Evolutionary conservation across 169 alveolate species (phyloP).

Genomic region (Babesia gibsoni): DNA sequence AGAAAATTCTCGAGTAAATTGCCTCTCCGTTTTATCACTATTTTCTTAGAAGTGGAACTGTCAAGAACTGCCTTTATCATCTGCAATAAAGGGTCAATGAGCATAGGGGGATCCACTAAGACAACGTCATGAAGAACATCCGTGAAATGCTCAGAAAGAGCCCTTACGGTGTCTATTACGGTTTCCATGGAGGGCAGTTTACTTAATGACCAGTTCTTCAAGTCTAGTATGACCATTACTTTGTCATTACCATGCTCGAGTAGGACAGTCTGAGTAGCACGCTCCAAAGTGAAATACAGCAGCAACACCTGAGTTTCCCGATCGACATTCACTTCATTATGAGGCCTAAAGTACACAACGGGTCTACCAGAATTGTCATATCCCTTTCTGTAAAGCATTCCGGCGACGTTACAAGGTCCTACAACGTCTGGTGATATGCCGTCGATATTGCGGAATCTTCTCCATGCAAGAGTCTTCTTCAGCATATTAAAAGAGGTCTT

Average conservation of each 20-base stretch:
- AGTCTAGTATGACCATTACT: constrained; percentile 51
- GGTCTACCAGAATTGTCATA: constrained; percentile 46
- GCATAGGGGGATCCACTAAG: constrained; percentile 45
- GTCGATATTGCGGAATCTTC: constrained; percentile 30
- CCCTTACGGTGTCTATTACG: constrained; percentile 55
- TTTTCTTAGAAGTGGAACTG: constrained; percentile 49
- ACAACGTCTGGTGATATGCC: constrained; percentile 7
- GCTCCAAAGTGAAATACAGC: constrained; percentile 38
- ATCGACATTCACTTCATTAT: constrained; percentile 16
- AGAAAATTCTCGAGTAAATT: constrained; percentile 5
- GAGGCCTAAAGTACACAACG: constrained; percentile 47
- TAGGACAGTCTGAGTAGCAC: constrained; percentile 18
- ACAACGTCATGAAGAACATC: constrained; percentile 52
- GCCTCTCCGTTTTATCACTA: constrained; percentile 39
- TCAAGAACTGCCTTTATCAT: constrained; percentile 59
- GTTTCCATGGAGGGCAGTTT: constrained; percentile 51
- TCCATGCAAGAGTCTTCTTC: constrained; percentile 52
- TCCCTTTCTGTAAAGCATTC: constrained; percentile 60
- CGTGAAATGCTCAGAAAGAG: constrained; percentile 49
- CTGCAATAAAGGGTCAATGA: constrained; percentile 48
- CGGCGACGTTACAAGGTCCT: constrained; percentile 9
- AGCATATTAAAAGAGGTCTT: constrained; percentile 32
- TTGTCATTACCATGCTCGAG: constrained; percentile 51
- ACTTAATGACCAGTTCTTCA: constrained; percentile 51
- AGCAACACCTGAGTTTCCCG: constrained; percentile 43